Percentiles rank a stretch among this genome's conserved stretches.
Evolutionary conservation across 2,329 filamentous ascomycete genomes (phyloP).

Genomic region (Fusarium stilboides): DNA sequence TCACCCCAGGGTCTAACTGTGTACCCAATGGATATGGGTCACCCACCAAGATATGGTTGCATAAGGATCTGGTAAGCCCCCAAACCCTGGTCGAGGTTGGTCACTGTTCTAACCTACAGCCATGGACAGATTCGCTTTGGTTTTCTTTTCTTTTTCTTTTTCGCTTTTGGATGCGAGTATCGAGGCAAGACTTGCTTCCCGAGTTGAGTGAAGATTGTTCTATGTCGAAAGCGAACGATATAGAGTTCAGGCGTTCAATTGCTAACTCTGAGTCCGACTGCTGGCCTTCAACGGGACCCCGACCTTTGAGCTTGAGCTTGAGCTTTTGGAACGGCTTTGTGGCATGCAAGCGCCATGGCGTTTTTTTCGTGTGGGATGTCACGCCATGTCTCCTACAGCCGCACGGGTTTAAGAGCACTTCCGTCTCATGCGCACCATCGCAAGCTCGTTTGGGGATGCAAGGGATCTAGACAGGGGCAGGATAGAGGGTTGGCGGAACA

Average conservation of each 20-base stretch:
- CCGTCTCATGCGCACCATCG: slow-evolving; percentile 4
- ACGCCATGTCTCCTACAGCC: slow-evolving; percentile 19
- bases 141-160: not conserved
- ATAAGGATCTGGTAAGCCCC: slow-evolving; percentile 7
- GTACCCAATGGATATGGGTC: not conserved
- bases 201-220: not conserved
- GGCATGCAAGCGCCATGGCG: not conserved
- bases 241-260: not conserved
- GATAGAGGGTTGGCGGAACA: not conserved
- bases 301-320: not conserved
- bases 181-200: not conserved
- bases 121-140: not conserved
- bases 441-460: not conserved
- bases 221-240: not conserved
- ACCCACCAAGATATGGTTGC: not conserved
- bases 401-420: slow-evolving; percentile 4
- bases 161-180: not conserved
- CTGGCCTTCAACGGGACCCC: not conserved
- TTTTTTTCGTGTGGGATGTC: not conserved
- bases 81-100: not conserved
- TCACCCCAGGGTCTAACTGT: not conserved
- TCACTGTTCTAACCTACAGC: not conserved
- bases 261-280: not conserved
- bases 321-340: not conserved
- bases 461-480: slow-evolving; percentile 1